These are phyloP conservation scores for Ceratocystis diversiconidia DNA, from an alignment of 2,329 filamentous ascomycete genomes.

Conservation along the genomic window DNA sequence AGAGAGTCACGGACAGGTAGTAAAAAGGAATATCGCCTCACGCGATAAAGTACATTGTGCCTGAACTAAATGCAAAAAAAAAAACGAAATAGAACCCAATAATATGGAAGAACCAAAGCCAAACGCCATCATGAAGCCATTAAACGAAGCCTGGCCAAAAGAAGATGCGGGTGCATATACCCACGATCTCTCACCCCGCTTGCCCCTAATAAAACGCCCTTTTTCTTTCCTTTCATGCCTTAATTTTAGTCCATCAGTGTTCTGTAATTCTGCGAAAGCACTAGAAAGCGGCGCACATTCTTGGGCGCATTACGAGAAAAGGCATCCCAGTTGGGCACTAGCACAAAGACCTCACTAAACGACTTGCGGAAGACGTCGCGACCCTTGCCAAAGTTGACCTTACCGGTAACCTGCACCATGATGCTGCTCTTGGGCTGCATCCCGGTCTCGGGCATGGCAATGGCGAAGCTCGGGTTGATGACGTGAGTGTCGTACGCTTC, in stretches of 20 bases:
- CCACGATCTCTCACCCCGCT: too few species aligned
- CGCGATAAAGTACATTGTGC: conserved; percentile 1
- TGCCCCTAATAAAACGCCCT: neutral
- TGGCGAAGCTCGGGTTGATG: conserved; percentile 52
- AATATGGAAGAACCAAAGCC: conserved; percentile 2
- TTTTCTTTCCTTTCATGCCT: neutral
- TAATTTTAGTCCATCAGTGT: conserved; percentile 25
- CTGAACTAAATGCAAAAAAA: neutral
- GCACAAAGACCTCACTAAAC: conserved; percentile 68
- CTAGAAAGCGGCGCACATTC: conserved; percentile 45
- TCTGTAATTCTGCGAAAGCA: conserved; percentile 60
- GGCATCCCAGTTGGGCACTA: conserved; percentile 61
- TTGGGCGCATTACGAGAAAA: conserved; percentile 39
- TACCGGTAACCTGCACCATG: conserved; percentile 58
- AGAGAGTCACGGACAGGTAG: conserved; percentile 15
- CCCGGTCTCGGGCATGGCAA: conserved; percentile 38
- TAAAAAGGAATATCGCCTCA: neutral
- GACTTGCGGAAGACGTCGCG: conserved; percentile 49
- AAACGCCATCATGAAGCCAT: conserved; percentile 13
- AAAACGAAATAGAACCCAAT: neutral
- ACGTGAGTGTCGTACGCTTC: conserved; percentile 66
- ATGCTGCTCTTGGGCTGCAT: conserved; percentile 50
- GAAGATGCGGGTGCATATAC: too few species aligned
- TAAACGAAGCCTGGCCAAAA: neutral
- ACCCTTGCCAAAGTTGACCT: conserved; percentile 52